Evolutionary conservation across 495 filamentous ascomycete genomes (phyloP).

Genomic region (Rusavskia elegans): DNA sequence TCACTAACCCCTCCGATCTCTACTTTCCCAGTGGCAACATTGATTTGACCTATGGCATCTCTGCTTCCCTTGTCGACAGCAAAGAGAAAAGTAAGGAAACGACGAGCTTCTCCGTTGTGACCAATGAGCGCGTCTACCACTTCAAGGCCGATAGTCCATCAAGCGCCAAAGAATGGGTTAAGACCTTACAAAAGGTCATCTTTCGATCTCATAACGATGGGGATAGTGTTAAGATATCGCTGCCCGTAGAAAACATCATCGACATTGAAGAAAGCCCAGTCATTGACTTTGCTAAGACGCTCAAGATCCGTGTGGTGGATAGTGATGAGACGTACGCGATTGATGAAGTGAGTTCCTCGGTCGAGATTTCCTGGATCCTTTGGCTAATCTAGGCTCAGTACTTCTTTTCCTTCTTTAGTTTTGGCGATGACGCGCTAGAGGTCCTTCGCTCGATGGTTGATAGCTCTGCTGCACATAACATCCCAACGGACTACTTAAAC

Average conservation of each 20-base stretch:
- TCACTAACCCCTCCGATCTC: conserved; percentile 60
- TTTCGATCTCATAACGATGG: conserved; percentile 93
- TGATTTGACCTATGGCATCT: conserved; percentile 83
- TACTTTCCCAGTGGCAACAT: conserved; percentile 91
- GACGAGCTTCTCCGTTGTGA: conserved; percentile 63
- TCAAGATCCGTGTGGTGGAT: conserved; percentile 84
- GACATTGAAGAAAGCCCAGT: conserved; percentile 88
- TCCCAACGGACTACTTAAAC: conserved; percentile 17
- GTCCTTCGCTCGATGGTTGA: conserved; percentile 62
- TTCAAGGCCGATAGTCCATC: conserved; percentile 79
- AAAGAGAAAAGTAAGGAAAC: conserved; percentile 58
- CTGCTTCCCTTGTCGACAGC: conserved; percentile 49
- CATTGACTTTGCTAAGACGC: conserved; percentile 82
- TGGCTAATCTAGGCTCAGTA: conserved; percentile 43
- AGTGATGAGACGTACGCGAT: conserved; percentile 87
- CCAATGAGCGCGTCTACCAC: conserved; percentile 67
- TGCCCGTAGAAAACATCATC: conserved; percentile 77
- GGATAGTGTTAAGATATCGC: conserved; percentile 88
- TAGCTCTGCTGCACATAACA: conserved; percentile 39
- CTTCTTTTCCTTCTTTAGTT: conserved; percentile 90
- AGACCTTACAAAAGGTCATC: conserved; percentile 82
- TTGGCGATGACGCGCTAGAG: conserved; percentile 69
- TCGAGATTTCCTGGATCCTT: neutral
- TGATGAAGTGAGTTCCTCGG: conserved; percentile 54
- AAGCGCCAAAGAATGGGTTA: conserved; percentile 96